A percentile compares a stretch with the other conserved stretches of the same genome.
Conservation (phyloP, 176 grass and related monocot genomes). For the Oryza longistaminata region DNA sequence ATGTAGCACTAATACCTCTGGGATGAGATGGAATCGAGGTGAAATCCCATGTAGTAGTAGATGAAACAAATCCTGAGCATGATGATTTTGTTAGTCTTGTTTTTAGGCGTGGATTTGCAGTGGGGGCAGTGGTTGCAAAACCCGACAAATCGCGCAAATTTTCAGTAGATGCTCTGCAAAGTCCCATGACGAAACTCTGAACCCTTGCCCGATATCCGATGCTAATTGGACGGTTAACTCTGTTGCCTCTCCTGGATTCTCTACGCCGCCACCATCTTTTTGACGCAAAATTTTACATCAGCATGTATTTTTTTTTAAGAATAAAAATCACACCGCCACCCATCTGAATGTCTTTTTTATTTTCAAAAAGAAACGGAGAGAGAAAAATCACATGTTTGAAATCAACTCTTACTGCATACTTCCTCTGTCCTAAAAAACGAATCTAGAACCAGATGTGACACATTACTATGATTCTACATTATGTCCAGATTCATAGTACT, state of each 20-base stretch:
- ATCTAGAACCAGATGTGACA: too few relatives aligned
- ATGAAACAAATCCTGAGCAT: not conserved
- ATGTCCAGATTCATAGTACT: too few relatives aligned
- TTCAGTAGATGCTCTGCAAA: constrained; percentile 26
- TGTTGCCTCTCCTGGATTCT: constrained; percentile 23
- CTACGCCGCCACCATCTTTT: not conserved
- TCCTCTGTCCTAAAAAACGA: too few relatives aligned
- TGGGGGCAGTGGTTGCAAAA: not conserved
- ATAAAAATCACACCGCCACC: too few relatives aligned
- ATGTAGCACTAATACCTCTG: too few relatives aligned
- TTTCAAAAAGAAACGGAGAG: too few relatives aligned
- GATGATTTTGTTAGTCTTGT: not conserved
- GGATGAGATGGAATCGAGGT: not conserved
- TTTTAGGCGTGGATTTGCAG: not conserved
- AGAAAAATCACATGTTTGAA: not conserved
- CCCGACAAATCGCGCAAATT: constrained; percentile 16
- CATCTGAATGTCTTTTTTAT: too few relatives aligned
- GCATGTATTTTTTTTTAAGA: too few relatives aligned
- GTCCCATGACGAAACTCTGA: constrained; percentile 9
- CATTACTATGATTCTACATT: too few relatives aligned
- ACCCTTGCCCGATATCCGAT: not conserved
- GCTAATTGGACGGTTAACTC: constrained; percentile 45
- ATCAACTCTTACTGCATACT: too few relatives aligned
- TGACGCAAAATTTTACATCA: not conserved
- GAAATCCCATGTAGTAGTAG: not conserved